These are phyloP conservation scores for Neofusicoccum laricinum DNA, from an alignment of 2,329 filamentous ascomycete species.

Conservation along the genomic window DNA sequence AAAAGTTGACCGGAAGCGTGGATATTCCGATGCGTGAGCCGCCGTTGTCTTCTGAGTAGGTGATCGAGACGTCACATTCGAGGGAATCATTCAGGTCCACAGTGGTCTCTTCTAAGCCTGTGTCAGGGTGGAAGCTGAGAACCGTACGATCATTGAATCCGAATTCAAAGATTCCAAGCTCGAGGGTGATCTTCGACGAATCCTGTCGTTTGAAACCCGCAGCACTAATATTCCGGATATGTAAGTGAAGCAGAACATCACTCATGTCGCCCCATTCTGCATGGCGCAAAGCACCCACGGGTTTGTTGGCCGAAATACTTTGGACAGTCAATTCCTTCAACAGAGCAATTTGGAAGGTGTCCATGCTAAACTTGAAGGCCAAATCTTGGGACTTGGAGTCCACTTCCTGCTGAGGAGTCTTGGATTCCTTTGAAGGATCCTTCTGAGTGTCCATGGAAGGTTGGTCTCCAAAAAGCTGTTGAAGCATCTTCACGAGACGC, in stretches of 20 bases:
- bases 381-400: slow-evolving; percentile 9
- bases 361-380: slow-evolving; percentile 25
- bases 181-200: not conserved
- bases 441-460: not conserved
- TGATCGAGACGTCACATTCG: slow-evolving; percentile 33
- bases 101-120: slow-evolving; percentile 42
- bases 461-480: not conserved
- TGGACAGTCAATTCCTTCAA: slow-evolving; percentile 6
- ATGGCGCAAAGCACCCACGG: slow-evolving; percentile 1
- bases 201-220: not conserved
- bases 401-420: not conserved
- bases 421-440: slow-evolving; percentile 5
- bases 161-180: slow-evolving; percentile 41
- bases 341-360: slow-evolving; percentile 25
- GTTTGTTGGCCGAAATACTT: not conserved
- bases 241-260: not conserved
- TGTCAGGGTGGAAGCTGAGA: slow-evolving; percentile 49
- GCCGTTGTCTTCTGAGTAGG: slow-evolving; percentile 12
- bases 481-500: slow-evolving; percentile 24
- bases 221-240: not conserved
- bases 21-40: slow-evolving; percentile 23
- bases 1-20: slow-evolving; percentile 73
- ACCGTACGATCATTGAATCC: slow-evolving; percentile 50
- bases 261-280: not conserved
- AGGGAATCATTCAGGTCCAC: slow-evolving; percentile 37